Evolutionary conservation across 352 stramenopile genomes (phyloP).

Genomic region (Globisporangium lucens): DNA sequence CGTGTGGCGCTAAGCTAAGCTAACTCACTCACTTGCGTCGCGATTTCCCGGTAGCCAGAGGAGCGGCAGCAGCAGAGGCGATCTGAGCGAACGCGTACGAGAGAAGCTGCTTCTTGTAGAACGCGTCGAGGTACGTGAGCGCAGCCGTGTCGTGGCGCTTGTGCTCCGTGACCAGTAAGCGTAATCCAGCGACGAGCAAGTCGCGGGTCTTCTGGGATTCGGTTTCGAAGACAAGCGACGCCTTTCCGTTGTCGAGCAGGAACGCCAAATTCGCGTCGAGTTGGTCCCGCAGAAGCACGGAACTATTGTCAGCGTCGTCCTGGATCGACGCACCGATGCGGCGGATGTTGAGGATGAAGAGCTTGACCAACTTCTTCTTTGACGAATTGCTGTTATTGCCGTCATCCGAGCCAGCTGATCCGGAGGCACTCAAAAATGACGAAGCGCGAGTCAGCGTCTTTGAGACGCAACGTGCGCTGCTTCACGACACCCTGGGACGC

Average conservation of each 20-base stretch:
- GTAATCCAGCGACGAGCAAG: constrained; percentile 58
- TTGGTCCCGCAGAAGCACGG: constrained; percentile 8
- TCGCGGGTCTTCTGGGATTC: constrained; percentile 67
- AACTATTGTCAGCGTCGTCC: constrained; percentile 5
- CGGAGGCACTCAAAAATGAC: constrained; percentile 47
- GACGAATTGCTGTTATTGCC: constrained; percentile 1
- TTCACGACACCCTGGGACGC: constrained; percentile 43
- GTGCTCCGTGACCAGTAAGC: constrained; percentile 58
- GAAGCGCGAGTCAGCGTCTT: constrained; percentile 36
- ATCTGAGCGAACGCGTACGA: background rate
- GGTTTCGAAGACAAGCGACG: constrained; percentile 53
- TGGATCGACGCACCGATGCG: constrained; percentile 33
- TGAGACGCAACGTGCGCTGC: constrained; percentile 39
- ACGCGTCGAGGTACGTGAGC: constrained; percentile 26
- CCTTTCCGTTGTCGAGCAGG: constrained; percentile 60
- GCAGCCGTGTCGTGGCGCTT: constrained; percentile 40
- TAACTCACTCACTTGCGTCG: constrained; percentile 9
- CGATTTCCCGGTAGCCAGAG: background rate
- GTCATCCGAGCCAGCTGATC: constrained; percentile 7
- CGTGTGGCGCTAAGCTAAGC: background rate
- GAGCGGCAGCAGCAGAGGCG: background rate
- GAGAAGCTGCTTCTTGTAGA: constrained; percentile 19
- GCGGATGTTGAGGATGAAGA: constrained; percentile 57
- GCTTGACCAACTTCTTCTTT: constrained; percentile 51
- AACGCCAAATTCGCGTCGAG: constrained; percentile 37